Evolutionary conservation across 176 grass and related monocot genomes (phyloP).

Genomic region (Aegilops bicornis): DNA sequence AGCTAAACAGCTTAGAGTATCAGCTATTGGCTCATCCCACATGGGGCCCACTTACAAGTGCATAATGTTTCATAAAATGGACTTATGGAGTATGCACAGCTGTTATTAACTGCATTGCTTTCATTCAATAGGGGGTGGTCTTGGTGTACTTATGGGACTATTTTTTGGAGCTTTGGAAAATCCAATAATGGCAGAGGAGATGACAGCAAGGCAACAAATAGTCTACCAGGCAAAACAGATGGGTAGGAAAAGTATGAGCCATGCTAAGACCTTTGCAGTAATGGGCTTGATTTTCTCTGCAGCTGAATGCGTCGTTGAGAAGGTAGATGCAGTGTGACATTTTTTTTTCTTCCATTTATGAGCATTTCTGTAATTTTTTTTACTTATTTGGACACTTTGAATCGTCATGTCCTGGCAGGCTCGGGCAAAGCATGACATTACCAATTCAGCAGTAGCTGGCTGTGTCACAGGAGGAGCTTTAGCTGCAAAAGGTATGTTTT

Average conservation of each 20-base stretch:
- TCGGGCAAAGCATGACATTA: conserved; percentile 89
- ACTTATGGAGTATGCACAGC: conserved; percentile 1
- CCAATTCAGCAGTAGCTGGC: conserved; percentile 82
- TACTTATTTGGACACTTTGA: conserved; percentile 1
- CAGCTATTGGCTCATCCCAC: not conserved
- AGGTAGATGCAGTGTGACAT: conserved; percentile 43
- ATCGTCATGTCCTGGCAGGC: conserved; percentile 48
- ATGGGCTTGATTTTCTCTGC: conserved; percentile 94
- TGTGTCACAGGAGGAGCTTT: conserved; percentile 87
- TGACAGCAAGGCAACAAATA: conserved; percentile 83
- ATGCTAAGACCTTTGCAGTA: conserved; percentile 89
- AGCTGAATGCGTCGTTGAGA: conserved; percentile 82
- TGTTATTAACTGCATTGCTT: conserved; percentile 28
- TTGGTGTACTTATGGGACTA: conserved; percentile 87
- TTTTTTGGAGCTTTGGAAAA: conserved; percentile 94
- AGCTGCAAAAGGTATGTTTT: conserved; percentile 72
- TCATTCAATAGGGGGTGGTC: conserved; percentile 68
- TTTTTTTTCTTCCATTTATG: not conserved
- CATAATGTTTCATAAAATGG: not conserved
- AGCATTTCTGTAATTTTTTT: not conserved
- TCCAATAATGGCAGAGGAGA: conserved; percentile 66
- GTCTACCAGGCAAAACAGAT: conserved; percentile 86
- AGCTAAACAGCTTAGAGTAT: not conserved
- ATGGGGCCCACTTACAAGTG: not conserved
- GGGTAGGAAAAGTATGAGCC: conserved; percentile 78